phyloP scores from a whole-genome alignment of 495 filamentous ascomycete species.

The Rostrohypoxylon terebratum region DNA sequence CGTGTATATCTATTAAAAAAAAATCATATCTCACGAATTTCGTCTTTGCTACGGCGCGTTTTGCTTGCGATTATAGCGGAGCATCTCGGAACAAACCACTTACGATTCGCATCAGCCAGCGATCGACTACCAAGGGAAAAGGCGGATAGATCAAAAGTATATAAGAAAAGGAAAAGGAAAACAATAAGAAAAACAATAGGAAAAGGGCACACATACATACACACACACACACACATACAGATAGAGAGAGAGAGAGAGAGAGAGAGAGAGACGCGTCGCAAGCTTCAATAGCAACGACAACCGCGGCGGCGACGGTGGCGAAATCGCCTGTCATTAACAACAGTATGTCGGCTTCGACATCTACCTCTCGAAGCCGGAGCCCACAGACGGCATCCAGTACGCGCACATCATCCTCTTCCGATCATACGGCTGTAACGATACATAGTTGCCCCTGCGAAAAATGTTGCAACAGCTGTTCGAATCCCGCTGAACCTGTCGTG shows the following conservation, averaged over 20 bases:
- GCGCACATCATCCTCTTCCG: constrained; percentile 36
- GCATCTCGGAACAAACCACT: not conserved
- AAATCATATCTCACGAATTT: not conserved
- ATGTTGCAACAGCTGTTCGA: constrained; percentile 20
- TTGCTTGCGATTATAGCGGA: not conserved
- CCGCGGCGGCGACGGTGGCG: constrained; percentile 4
- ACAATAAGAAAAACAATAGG: not conserved
- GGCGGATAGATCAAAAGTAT: not conserved
- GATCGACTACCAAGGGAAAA: not conserved
- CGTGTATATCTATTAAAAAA: not conserved
- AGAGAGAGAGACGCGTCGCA: constrained; percentile 19
- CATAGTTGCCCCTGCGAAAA: constrained; percentile 43
- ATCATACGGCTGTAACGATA: constrained; percentile 27
- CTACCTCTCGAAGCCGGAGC: constrained; percentile 45
- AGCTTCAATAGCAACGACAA: not conserved
- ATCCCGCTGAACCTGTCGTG: constrained; percentile 14
- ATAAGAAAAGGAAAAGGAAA: not conserved
- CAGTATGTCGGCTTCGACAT: constrained; percentile 36
- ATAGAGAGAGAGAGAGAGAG: not conserved
- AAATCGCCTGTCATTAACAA: not conserved
- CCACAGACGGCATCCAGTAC: constrained; percentile 36
- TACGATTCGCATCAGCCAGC: too few species aligned
- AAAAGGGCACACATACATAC: too few species aligned
- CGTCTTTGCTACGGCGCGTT: not conserved
- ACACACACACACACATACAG: not conserved